Percentiles rank a stretch among this genome's conserved stretches.
Evolutionary conservation across 108 stramenopile genomes (phyloP).

Genomic region (Nitzschia sp.): DNA sequence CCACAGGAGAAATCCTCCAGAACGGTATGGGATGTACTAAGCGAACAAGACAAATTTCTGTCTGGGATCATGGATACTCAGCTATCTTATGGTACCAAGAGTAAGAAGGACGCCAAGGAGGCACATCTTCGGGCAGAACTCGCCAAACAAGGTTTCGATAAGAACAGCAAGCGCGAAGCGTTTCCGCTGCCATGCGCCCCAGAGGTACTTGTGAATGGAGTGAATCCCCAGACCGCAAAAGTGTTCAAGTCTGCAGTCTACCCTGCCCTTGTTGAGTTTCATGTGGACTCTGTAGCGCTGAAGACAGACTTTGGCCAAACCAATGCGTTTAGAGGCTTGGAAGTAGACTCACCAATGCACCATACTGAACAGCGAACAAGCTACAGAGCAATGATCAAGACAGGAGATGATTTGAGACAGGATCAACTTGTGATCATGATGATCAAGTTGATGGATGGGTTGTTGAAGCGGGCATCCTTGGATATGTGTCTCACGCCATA

Average conservation of each 20-base stretch:
- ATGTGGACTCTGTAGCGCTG: constrained; percentile 49
- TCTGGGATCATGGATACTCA: constrained; percentile 84
- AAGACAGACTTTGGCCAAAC: constrained; percentile 25
- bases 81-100: constrained; percentile 50
- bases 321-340: neutral
- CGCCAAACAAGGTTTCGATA: constrained; percentile 56
- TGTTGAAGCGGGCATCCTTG: constrained; percentile 93
- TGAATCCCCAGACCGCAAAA: constrained; percentile 57
- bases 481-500: constrained; percentile 82
- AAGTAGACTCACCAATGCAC: neutral
- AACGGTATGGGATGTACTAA: constrained; percentile 76
- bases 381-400: constrained; percentile 95
- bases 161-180: constrained; percentile 39
- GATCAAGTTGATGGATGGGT: constrained; percentile 95
- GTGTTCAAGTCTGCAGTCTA: constrained; percentile 95
- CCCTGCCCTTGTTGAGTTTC: constrained; percentile 92
- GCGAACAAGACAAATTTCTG: constrained; percentile 77
- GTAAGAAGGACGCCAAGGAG: constrained; percentile 91
- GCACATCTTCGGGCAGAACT: constrained; percentile 66
- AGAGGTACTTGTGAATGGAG: constrained; percentile 71
- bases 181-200: constrained; percentile 96
- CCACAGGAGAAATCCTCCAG: constrained; percentile 3
- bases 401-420: constrained; percentile 98
- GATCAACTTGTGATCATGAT: constrained; percentile 98
- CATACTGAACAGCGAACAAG: constrained; percentile 7